These are phyloP conservation scores for Ustilago vetiveriae DNA, from an alignment of 1,284 basidiomycete genomes.

Conservation along the genomic window DNA sequence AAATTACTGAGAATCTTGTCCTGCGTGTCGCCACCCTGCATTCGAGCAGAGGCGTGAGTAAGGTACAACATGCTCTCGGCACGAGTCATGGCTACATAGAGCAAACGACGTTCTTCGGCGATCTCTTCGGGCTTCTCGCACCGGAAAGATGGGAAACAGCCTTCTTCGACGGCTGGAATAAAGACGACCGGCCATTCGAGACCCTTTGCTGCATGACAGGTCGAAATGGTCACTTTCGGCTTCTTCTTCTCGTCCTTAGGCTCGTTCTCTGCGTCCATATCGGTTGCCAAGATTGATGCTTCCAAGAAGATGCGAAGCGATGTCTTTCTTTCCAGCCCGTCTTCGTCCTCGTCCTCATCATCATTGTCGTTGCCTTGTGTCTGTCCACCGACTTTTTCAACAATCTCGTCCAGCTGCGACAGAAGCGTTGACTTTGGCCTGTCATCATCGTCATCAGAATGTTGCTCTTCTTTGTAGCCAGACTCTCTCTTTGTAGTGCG, in stretches of 20 bases:
- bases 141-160: constrained; percentile 81
- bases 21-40: constrained; percentile 44
- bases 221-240: constrained; percentile 79
- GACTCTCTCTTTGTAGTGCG: constrained; percentile 12
- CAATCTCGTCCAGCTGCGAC: constrained; percentile 18
- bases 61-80: constrained; percentile 81
- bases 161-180: constrained; percentile 74
- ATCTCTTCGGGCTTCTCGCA: constrained; percentile 74
- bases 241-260: constrained; percentile 71
- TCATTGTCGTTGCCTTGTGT: constrained; percentile 5
- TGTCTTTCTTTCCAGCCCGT: constrained; percentile 50
- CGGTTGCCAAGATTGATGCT: constrained; percentile 84
- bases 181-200: constrained; percentile 91
- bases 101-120: constrained; percentile 82
- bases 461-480: not conserved
- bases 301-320: constrained; percentile 83
- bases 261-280: constrained; percentile 73
- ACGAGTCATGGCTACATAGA: constrained; percentile 90
- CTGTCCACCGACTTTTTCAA: not conserved
- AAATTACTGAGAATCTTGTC: constrained; percentile 46
- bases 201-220: constrained; percentile 89
- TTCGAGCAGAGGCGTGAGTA: constrained; percentile 64
- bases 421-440: constrained; percentile 6
- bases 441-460: not conserved
- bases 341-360: constrained; percentile 20